Base-by-base conservation (phyloP, 2,329 filamentous ascomycete species). In the Neurospora crassa region DNA sequence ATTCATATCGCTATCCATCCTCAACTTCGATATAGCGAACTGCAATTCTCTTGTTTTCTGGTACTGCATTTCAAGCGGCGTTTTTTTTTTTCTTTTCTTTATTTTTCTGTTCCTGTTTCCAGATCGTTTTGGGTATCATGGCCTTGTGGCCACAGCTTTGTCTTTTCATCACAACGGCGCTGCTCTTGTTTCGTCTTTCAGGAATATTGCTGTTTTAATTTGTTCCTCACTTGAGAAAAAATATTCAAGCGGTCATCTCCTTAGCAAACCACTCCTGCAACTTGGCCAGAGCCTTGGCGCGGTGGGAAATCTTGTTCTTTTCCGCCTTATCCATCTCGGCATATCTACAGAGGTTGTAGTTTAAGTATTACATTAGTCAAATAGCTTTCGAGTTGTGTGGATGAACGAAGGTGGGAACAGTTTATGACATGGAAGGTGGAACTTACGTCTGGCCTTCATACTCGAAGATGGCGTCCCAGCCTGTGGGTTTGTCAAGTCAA, bases 401-500 rank as follows among this genome's bases (percentile, higher is more conserved):
- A 63, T 18, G 14, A 37, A 37, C 18, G 16, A 7, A 45, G 16
- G 43, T 11, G 6, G 43, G 8, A 11, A 34, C 14, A 18, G 6
- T 40, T 14, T n/a, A 16, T 10, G 67, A 12, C 68, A 2, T n/a
- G 24, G 18, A 70, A 40, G 12, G 11, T 14, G 37, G 7, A 40
- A 40, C 86, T 78, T 80, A 89, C 83, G 96, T 99, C 82, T 93
- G 84, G 59, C 94, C 94, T 74, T 96, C 87, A 76, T 96, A 95
- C 82, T 99, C 96, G 77, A 99, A 99, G 74, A 97, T 91, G 2
- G 96, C 89, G 80, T 99, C 96, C 96, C 96, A 99, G 67, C 95
- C 94, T 97, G 68, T 40, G 29, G n/a, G 45, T 40, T 40, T 69
- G 16, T 20, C 14, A 34, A 63, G 42, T 43, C 29, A 67, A 18